A percentile compares a stretch with the other conserved stretches of the same genome.
Evolutionary conservation across 768 basidiomycete species (phyloP).

Genomic region (Pisolithus marmoratus): DNA sequence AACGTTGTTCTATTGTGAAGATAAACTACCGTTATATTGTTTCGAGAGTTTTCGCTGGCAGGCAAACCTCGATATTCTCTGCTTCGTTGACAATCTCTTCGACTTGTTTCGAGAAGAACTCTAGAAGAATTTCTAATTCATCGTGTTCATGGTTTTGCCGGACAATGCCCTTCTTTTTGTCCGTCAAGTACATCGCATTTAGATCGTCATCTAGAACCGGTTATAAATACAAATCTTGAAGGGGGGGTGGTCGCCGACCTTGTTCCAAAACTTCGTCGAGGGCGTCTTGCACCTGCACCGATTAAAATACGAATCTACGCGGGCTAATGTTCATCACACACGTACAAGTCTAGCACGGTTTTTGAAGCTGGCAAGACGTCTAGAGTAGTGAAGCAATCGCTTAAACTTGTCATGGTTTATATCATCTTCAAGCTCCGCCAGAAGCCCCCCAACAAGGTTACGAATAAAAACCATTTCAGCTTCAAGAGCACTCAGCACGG

Average conservation of each 20-base stretch:
- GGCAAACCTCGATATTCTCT: conserved; percentile 71
- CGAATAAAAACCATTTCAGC: conserved; percentile 95
- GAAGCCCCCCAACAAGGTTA: conserved; percentile 80
- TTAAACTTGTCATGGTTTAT: conserved; percentile 95
- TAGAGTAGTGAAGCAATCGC: conserved; percentile 85
- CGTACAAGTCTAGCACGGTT: conserved; percentile 80
- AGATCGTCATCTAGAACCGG: conserved; percentile 76
- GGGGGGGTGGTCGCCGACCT: conserved; percentile 41
- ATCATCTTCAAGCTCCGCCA: conserved; percentile 91
- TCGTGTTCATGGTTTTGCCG: conserved; percentile 79
- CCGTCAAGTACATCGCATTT: conserved; percentile 91
- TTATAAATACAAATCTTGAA: background rate
- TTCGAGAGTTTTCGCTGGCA: background rate
- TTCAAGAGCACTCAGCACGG: conserved; percentile 87
- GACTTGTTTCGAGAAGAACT: conserved; percentile 93
- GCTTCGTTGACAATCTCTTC: conserved; percentile 95
- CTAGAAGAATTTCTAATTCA: conserved; percentile 88
- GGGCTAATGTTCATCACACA: background rate
- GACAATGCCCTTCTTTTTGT: conserved; percentile 61
- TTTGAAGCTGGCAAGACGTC: conserved; percentile 83
- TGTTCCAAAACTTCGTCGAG: conserved; percentile 89
- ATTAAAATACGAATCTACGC: background rate
- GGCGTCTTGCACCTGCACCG: conserved; percentile 72
- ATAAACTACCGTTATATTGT: conserved; percentile 2
- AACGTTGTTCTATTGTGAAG: conserved; percentile 61